A percentile compares a stretch with the other conserved stretches of the same genome.
Evolutionary conservation across 2,329 filamentous ascomycete species (phyloP).

Genomic region (Annulohypoxylon truncatum): DNA sequence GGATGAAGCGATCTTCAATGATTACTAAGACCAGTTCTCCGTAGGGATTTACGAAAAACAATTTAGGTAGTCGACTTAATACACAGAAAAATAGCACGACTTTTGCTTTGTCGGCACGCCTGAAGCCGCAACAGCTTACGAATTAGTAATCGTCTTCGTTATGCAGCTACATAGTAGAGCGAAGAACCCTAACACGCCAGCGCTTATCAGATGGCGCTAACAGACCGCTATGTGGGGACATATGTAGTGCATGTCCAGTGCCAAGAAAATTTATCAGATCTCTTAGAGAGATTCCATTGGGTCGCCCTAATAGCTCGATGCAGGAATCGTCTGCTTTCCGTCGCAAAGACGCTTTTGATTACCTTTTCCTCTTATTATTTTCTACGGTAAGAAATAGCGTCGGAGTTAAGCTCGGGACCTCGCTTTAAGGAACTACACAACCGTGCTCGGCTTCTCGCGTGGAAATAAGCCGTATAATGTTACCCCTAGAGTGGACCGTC

Average conservation of each 20-base stretch:
- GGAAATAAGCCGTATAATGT: not conserved
- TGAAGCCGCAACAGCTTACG: not conserved
- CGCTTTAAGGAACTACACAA: not conserved
- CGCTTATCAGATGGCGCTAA: conserved; percentile 36
- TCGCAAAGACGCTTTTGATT: not conserved
- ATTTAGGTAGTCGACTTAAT: not conserved
- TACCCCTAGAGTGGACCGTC: conserved; percentile 2
- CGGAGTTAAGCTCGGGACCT: conserved; percentile 15
- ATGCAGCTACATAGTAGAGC: not conserved
- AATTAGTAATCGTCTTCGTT: not conserved
- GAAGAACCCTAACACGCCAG: not conserved
- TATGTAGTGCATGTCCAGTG: not conserved
- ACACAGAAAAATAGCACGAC: not conserved
- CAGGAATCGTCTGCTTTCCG: not conserved
- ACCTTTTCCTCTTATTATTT: not conserved
- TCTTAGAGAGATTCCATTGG: conserved; percentile 7
- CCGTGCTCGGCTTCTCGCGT: not conserved
- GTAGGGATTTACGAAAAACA: not conserved
- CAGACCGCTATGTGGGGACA: conserved; percentile 19
- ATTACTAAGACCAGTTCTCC: not conserved
- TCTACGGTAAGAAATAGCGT: not conserved
- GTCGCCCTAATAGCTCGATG: not conserved
- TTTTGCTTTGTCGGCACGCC: not conserved
- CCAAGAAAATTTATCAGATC: conserved; percentile 33
- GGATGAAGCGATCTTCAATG: not conserved